Evolutionary conservation across 805 yeast species (phyloP).

Genomic region (Saccharomycopsis oosterbeekiorum): DNA sequence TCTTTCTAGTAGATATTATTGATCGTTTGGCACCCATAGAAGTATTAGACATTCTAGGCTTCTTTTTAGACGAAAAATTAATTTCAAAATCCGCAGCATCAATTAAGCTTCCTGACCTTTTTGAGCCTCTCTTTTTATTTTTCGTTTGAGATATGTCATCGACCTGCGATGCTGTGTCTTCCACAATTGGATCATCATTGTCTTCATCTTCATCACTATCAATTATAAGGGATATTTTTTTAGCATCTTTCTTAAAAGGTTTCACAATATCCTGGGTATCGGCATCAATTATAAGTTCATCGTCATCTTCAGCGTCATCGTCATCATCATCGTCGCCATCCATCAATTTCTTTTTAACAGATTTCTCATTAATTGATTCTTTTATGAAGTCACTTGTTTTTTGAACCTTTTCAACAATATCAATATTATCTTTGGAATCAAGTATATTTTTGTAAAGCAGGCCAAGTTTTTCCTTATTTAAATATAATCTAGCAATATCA

Average conservation of each 20-base stretch:
- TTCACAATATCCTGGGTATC: not conserved
- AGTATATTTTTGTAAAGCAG: slow-evolving; percentile 1
- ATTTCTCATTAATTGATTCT: not conserved
- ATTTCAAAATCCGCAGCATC: not conserved
- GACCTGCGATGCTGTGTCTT: not conserved
- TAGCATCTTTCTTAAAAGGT: not conserved
- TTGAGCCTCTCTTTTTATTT: not conserved
- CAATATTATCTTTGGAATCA: slow-evolving; percentile 5
- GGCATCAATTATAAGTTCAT: not conserved
- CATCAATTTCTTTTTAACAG: not conserved
- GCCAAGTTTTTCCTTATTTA: slow-evolving; percentile 13
- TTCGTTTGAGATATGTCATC: not conserved
- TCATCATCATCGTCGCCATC: not conserved
- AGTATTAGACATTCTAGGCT: not conserved
- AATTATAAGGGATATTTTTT: not conserved
- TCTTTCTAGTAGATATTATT: not conserved
- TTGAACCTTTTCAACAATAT: not conserved
- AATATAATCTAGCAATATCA: slow-evolving; percentile 4
- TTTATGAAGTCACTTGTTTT: not conserved
- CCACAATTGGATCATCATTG: not conserved
- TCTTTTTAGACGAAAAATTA: not conserved
- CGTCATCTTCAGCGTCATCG: not conserved
- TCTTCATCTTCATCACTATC: not conserved
- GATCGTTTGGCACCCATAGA: not conserved
- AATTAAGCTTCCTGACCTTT: too few species aligned